Conservation (phyloP, 257 asterid species). For the Lantana camara region DNA sequence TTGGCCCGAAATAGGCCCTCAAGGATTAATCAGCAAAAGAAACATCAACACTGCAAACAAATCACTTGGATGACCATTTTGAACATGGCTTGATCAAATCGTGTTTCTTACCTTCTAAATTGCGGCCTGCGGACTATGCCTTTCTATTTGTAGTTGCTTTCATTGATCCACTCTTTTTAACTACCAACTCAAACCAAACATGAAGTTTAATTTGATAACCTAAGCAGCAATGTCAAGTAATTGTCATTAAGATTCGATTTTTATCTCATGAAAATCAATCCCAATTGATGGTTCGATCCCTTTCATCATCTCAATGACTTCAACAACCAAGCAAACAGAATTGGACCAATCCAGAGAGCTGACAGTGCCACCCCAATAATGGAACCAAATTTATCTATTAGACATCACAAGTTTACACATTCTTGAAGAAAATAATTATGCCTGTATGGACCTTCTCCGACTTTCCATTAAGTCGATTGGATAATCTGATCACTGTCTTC, state of each 20-base stretch:
- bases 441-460: constrained; percentile 63
- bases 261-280: not conserved
- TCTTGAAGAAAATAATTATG: constrained; percentile 23
- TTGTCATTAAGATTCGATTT: constrained; percentile 21
- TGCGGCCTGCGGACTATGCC: too few species aligned
- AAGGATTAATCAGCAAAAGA: too few species aligned
- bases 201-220: not conserved
- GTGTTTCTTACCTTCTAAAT: too few species aligned
- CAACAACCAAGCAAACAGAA: constrained; percentile 2
- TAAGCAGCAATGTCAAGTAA: too few species aligned
- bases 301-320: not conserved
- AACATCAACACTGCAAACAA: too few species aligned
- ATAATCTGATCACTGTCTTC: constrained; percentile 84
- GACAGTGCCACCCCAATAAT: not conserved
- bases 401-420: constrained; percentile 43
- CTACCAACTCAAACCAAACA: too few species aligned
- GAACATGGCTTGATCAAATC: too few species aligned
- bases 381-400: constrained; percentile 27
- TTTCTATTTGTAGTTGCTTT: constrained; percentile 44
- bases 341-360: not conserved
- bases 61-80: too few species aligned
- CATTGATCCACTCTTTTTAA: too few species aligned
- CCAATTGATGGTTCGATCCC: too few species aligned
- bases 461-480: constrained; percentile 83
- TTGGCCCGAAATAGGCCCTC: too few species aligned